These are phyloP conservation scores for Fraxinus albicans DNA, from an alignment of 305 asterid genomes.

Conservation along the genomic window DNA sequence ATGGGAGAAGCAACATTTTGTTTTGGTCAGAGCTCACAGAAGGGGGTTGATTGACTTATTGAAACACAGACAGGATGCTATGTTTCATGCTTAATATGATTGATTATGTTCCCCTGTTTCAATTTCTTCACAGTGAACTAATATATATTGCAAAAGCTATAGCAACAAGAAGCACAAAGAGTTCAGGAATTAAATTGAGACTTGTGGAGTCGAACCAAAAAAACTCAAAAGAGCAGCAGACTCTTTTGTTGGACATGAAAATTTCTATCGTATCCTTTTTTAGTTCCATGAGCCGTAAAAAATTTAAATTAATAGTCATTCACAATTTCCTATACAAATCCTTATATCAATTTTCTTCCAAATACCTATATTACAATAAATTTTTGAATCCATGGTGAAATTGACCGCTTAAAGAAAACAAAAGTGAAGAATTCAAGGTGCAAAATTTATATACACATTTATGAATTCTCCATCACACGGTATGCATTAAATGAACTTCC, in stretches of 20 bases:
- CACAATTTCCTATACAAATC: neutral
- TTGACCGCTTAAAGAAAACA: neutral
- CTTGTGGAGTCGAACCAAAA: neutral
- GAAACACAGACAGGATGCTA: conserved; percentile 16
- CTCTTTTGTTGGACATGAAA: neutral
- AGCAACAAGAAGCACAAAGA: neutral
- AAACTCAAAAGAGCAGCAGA: neutral
- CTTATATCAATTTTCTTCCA: neutral
- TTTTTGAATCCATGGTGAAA: neutral
- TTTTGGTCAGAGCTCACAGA: conserved; percentile 5
- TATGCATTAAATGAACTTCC: conserved; percentile 8
- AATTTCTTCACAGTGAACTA: neutral
- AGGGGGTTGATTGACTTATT: conserved; percentile 14
- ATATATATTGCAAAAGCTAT: neutral
- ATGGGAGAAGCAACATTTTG: conserved; percentile 13
- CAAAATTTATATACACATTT: conserved; percentile 1
- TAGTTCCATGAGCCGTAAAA: neutral
- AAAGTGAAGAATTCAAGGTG: neutral
- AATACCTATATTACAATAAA: neutral
- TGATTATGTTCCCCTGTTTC: neutral
- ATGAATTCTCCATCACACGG: neutral
- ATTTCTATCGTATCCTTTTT: neutral
- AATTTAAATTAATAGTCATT: neutral
- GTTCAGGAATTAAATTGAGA: neutral
- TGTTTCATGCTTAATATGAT: neutral